Percentiles rank a stretch among this genome's conserved stretches.
These are phyloP conservation scores for Torulaspora pretoriensis DNA, from an alignment of 1,139 yeast genomes.

Conservation along the genomic window DNA sequence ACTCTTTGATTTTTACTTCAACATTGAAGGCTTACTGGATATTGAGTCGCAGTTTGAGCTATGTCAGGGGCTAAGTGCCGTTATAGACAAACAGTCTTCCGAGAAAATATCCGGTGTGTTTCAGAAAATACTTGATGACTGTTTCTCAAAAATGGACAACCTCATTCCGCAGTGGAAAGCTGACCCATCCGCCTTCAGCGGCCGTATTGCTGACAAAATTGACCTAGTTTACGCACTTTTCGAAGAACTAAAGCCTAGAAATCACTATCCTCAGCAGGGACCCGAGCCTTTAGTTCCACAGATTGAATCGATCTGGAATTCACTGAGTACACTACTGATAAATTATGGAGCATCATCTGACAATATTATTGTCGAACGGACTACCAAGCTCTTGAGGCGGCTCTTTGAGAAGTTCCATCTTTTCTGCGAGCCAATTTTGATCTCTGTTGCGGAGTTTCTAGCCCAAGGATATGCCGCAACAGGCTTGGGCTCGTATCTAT, in stretches of 20 bases:
- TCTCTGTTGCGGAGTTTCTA: slow-evolving; percentile 60
- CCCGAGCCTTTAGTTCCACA: slow-evolving; percentile 32
- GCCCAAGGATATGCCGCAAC: slow-evolving; percentile 64
- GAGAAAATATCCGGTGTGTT: slow-evolving; percentile 45
- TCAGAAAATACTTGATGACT: slow-evolving; percentile 64
- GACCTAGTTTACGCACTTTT: slow-evolving; percentile 73
- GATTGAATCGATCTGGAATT: slow-evolving; percentile 30
- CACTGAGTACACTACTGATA: slow-evolving; percentile 22
- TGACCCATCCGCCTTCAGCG: slow-evolving; percentile 37
- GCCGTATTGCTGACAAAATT: slow-evolving; percentile 64
- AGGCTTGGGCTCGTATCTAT: slow-evolving; percentile 76
- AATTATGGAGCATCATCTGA: slow-evolving; percentile 28
- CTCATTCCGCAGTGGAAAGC: slow-evolving; percentile 28
- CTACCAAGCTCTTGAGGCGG: slow-evolving; percentile 62
- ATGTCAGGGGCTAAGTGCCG: slow-evolving; percentile 87
- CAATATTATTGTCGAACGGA: slow-evolving; percentile 52
- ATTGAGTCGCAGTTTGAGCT: slow-evolving; percentile 70
- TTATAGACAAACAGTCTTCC: slow-evolving; percentile 55
- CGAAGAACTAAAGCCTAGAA: slow-evolving; percentile 51
- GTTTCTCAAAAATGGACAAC: slow-evolving; percentile 47
- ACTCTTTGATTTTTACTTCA: slow-evolving; percentile 68
- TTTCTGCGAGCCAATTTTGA: slow-evolving; percentile 60
- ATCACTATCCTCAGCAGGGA: slow-evolving; percentile 33
- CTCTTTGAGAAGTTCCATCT: slow-evolving; percentile 51
- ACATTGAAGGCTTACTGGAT: slow-evolving; percentile 55